Base-by-base conservation (phyloP, 495 filamentous ascomycete species). In the Amorphotheca resinae region DNA sequence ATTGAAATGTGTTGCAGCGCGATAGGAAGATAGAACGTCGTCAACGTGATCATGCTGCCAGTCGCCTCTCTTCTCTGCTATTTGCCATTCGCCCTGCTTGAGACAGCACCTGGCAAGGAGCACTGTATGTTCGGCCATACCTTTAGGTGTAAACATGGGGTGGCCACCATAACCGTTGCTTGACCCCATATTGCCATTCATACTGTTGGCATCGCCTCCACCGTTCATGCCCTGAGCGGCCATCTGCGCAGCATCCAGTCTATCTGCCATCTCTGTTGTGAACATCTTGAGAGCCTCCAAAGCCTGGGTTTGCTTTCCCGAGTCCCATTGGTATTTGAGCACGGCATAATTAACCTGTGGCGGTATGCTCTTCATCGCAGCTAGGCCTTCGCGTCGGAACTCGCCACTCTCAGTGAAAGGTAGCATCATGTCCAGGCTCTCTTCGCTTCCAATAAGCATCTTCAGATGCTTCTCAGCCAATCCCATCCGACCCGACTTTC, bases 391-490 rank as follows among this genome's bases (percentile, higher is more conserved):
- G n/a, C 32, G 33, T 59, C 67, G 36, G 60, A 66, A 22, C 59
- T 72, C 52, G 59, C 69, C 53, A 8, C 4, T 21, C 55, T 77
- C 53, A 51, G 63, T 48, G 60, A 69, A 58, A 42, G 70, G 70
- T 16, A 76, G 67, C 22, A 69, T 65, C 1, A 63, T 62, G 33
- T 82, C 76, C 11, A 82, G 68, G 22, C 77, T 76, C n/a, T 84
- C 73, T 9, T 75, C 72, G 18, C 55, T 68, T 9, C 68, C 69
- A 38, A 74, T 67, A 21, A 76, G 68, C 22, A 78, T 80, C 54
- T 87, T 84, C 33, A 99, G 65, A n/a, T 86, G 86, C 59, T 93
- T 89, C 65, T 96, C 91, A 2, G 89, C 93, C n/a, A 99, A 73
- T 11, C 89, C 91, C 67, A 86, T 88, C 8, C 91, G 80, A 39